phyloP scores from a whole-genome alignment of 2,329 filamentous ascomycete species.

The Blumeria hordei region DNA sequence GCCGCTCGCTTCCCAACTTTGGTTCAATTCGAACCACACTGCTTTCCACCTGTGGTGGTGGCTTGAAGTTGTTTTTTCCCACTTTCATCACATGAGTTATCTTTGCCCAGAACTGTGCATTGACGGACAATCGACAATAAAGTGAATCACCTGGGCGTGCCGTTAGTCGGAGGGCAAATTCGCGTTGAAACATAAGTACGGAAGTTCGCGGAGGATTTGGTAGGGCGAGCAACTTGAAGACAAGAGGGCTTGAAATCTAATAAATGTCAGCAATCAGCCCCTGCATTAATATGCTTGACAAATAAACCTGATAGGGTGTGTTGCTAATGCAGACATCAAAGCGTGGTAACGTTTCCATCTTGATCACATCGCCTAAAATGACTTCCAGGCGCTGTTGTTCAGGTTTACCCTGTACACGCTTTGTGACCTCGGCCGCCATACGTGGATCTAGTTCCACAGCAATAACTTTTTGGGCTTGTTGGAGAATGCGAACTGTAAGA shows the following conservation, averaged over 20 bases:
- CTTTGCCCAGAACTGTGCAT: conserved; percentile 77
- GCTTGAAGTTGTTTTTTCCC: conserved; percentile 87
- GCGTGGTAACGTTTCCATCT: conserved; percentile 37
- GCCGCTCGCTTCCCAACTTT: conserved; percentile 50
- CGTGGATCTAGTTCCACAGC: conserved; percentile 84
- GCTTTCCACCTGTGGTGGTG: conserved; percentile 77
- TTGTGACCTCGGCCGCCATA: conserved; percentile 77
- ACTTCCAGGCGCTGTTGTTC: conserved; percentile 68
- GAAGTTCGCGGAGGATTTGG: conserved; percentile 60
- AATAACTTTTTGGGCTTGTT: conserved; percentile 59
- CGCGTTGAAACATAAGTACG: conserved; percentile 89
- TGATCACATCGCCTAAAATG: conserved; percentile 79
- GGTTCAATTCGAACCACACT: conserved; percentile 78
- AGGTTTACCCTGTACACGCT: conserved; percentile 77
- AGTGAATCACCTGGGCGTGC: conserved; percentile 71
- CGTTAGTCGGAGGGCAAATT: conserved; percentile 77
- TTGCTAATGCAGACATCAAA: conserved; percentile 66
- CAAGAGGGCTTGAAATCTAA: conserved; percentile 70
- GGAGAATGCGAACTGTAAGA: conserved; percentile 69
- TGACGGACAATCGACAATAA: conserved; percentile 76
- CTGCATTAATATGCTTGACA: neutral
- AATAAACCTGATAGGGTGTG: conserved; percentile 34
- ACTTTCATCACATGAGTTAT: conserved; percentile 68
- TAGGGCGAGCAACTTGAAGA: conserved; percentile 64
- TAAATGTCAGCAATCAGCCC: conserved; percentile 7